Conservation (phyloP, 2,329 filamentous ascomycete species). For the Aureobasidium sp. region DNA sequence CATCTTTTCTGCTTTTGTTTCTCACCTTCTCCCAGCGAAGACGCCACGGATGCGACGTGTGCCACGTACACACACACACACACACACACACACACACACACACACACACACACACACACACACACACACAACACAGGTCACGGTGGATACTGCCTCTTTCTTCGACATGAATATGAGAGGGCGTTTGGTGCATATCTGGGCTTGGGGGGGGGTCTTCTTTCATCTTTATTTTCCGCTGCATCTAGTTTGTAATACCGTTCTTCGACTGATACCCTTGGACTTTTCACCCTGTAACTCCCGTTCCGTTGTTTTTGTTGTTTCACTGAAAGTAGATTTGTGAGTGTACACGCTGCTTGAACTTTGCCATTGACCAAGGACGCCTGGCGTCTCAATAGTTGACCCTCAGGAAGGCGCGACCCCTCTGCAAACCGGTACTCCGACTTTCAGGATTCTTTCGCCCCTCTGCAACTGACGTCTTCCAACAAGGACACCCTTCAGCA, state of each 20-base stretch:
- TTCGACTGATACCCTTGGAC: conserved; percentile 1
- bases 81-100: background rate
- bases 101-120: background rate
- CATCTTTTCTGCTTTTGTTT: background rate
- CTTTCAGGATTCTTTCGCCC: background rate
- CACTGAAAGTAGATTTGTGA: background rate
- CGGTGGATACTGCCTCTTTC: conserved; percentile 9
- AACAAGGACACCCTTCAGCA: background rate
- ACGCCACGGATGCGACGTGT: conserved; percentile 1
- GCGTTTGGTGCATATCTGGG: conserved; percentile 13
- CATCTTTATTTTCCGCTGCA: conserved; percentile 9
- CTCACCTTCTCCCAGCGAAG: conserved; percentile 1
- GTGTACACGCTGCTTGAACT: background rate
- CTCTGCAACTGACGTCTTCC: background rate
- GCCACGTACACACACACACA: background rate
- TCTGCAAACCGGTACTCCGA: background rate
- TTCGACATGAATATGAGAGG: conserved; percentile 10
- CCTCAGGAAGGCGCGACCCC: background rate
- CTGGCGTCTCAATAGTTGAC: background rate
- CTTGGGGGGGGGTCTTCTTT: background rate
- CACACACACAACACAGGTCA: background rate
- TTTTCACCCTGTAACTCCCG: background rate
- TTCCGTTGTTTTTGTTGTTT: background rate
- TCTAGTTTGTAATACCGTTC: conserved; percentile 13
- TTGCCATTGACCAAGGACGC: background rate